These are phyloP conservation scores for Termitomyces sp. DNA, from an alignment of 768 basidiomycete species.

Conservation along the genomic window DNA sequence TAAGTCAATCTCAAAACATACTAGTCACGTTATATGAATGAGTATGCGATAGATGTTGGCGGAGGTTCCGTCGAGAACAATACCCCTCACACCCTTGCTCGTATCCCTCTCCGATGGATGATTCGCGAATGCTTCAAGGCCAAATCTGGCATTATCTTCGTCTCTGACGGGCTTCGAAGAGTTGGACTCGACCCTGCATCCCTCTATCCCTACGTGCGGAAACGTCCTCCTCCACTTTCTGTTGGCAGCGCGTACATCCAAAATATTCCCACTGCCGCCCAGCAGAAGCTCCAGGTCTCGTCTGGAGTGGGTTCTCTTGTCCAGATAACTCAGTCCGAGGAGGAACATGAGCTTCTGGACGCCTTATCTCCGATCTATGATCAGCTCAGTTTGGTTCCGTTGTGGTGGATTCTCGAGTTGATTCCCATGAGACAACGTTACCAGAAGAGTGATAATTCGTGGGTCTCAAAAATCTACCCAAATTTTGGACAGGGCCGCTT, in stretches of 20 bases:
- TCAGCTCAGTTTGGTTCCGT: slow-evolving; percentile 36
- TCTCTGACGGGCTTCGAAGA: slow-evolving; percentile 34
- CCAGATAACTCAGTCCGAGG: slow-evolving; percentile 33
- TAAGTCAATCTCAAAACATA: slow-evolving; percentile 8
- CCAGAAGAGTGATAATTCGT: slow-evolving; percentile 30
- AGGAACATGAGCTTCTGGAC: slow-evolving; percentile 60
- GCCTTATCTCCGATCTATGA: slow-evolving; percentile 54
- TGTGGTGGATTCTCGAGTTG: slow-evolving; percentile 70
- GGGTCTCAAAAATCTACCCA: slow-evolving; percentile 30
- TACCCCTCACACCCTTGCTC: slow-evolving; percentile 40
- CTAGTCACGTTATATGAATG: background rate
- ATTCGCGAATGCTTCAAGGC: slow-evolving; percentile 61
- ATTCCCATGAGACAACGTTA: slow-evolving; percentile 37
- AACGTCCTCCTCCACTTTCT: slow-evolving; percentile 30
- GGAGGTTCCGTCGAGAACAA: slow-evolving; percentile 33
- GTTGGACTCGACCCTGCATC: slow-evolving; percentile 45
- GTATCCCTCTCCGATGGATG: slow-evolving; percentile 66
- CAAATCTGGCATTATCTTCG: slow-evolving; percentile 57
- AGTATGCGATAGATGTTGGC: slow-evolving; percentile 19
- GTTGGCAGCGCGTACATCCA: slow-evolving; percentile 18
- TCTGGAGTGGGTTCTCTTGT: slow-evolving; percentile 9
- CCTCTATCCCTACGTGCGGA: slow-evolving; percentile 35
- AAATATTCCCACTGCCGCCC: slow-evolving; percentile 12
- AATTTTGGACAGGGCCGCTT: slow-evolving; percentile 31
- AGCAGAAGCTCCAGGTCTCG: background rate